These are phyloP conservation scores for Aspergillus fumigatiaffinis DNA, from an alignment of 2,329 filamentous ascomycete genomes.

Conservation along the genomic window DNA sequence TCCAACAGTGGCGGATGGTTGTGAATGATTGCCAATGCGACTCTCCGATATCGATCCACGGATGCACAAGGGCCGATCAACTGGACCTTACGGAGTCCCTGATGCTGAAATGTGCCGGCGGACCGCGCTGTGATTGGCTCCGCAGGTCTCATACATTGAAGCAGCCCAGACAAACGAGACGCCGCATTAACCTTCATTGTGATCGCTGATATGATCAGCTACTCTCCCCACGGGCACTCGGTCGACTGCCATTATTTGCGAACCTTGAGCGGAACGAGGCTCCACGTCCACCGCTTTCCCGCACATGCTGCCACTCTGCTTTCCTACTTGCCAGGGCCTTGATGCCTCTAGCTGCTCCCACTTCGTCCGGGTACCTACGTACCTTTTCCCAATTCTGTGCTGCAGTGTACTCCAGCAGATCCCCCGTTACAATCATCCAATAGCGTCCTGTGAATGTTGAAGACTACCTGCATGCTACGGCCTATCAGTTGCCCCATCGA, in stretches of 20 bases:
- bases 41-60: background rate
- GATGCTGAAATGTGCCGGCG: slow-evolving; percentile 17
- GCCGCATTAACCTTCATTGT: slow-evolving; percentile 4
- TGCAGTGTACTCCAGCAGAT: background rate
- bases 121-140: slow-evolving; percentile 15
- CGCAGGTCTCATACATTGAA: background rate
- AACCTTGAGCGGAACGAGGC: background rate
- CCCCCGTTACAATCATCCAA: background rate
- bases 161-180: slow-evolving; percentile 4
- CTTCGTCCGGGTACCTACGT: background rate
- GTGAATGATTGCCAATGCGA: background rate
- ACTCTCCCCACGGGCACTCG: slow-evolving; percentile 1
- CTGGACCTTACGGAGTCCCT: slow-evolving; percentile 6
- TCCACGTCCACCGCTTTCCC: slow-evolving; percentile 7
- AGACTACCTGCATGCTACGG: background rate
- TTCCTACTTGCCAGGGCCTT: slow-evolving; percentile 14
- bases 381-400: background rate
- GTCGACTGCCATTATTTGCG: background rate
- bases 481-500: background rate
- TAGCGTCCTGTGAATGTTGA: background rate
- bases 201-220: slow-evolving; percentile 1
- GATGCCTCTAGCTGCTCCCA: background rate
- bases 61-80: background rate
- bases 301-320: slow-evolving; percentile 16
- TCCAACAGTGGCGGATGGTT: background rate